Percentiles rank a stretch among this genome's conserved stretches.
Evolutionary conservation across 2,329 filamentous ascomycete species (phyloP).

Genomic region (Nannizziopsis barbatae): DNA sequence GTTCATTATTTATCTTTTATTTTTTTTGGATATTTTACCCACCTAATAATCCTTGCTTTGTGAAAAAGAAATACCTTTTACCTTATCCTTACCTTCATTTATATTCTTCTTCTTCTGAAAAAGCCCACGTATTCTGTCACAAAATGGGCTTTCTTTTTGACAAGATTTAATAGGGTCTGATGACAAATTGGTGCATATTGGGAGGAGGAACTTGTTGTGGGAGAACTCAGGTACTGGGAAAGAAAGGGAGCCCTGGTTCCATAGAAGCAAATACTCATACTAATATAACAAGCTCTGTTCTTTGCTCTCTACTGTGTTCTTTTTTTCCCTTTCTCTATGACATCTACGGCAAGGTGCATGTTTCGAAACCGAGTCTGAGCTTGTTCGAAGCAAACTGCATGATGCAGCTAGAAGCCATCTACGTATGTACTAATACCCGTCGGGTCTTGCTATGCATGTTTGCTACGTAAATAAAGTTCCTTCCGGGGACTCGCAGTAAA

Average conservation of each 20-base stretch:
- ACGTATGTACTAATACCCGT: too few species aligned
- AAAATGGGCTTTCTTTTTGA: neutral
- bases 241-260: conserved; percentile 16
- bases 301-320: neutral
- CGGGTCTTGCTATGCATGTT: too few species aligned
- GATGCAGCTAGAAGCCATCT: too few species aligned
- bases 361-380: too few species aligned
- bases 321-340: neutral
- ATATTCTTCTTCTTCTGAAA: neutral
- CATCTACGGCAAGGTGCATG: neutral
- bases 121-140: conserved; percentile 1
- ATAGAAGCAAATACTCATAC: conserved; percentile 11
- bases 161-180: conserved; percentile 7
- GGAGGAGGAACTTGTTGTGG: conserved; percentile 1
- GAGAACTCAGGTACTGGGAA: conserved; percentile 15
- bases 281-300: conserved; percentile 7
- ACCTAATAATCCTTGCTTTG: neutral
- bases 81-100: conserved; percentile 2
- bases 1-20: neutral
- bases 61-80: conserved; percentile 1
- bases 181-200: conserved; percentile 10
- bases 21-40: neutral
- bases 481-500: too few species aligned
- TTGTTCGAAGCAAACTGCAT: too few species aligned
- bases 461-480: too few species aligned